Conservation (phyloP, 257 asterid species). For the Orobanche coerulescens region DNA sequence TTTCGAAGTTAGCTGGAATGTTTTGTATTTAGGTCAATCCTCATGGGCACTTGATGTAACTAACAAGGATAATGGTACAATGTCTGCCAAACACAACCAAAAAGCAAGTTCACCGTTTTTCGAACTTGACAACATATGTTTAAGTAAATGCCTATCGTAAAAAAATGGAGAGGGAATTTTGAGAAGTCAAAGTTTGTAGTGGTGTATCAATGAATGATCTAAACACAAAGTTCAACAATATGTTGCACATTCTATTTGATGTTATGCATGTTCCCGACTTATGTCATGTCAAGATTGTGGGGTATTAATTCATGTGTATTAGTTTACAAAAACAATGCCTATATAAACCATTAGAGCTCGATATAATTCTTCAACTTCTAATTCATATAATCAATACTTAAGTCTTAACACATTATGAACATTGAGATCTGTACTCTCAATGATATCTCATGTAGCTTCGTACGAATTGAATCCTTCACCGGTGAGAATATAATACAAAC, state of each 20-base stretch:
- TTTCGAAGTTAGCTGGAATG: too few relatives aligned
- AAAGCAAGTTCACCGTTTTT: not conserved
- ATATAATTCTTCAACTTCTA: too few relatives aligned
- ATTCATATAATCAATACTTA: too few relatives aligned
- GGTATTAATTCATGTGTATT: not conserved
- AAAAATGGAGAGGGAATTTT: not conserved
- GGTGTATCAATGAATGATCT: not conserved
- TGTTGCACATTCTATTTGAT: too few relatives aligned
- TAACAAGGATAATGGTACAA: not conserved
- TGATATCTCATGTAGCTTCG: too few relatives aligned
- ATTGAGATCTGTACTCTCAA: too few relatives aligned
- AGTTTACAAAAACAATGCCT: not conserved
- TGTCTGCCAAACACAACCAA: not conserved
- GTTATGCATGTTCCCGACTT: not conserved
- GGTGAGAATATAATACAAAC: too few relatives aligned
- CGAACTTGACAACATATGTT: not conserved
- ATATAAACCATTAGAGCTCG: not conserved
- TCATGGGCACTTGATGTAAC: too few relatives aligned
- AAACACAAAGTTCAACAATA: not conserved
- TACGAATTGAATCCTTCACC: too few relatives aligned
- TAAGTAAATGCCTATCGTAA: not conserved
- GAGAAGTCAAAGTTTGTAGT: not conserved
- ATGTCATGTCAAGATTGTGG: not conserved
- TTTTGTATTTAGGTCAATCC: too few relatives aligned
- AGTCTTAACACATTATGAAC: too few relatives aligned